Base-by-base conservation (phyloP, 257 asterid genomes). In the Lycium barbarum region DNA sequence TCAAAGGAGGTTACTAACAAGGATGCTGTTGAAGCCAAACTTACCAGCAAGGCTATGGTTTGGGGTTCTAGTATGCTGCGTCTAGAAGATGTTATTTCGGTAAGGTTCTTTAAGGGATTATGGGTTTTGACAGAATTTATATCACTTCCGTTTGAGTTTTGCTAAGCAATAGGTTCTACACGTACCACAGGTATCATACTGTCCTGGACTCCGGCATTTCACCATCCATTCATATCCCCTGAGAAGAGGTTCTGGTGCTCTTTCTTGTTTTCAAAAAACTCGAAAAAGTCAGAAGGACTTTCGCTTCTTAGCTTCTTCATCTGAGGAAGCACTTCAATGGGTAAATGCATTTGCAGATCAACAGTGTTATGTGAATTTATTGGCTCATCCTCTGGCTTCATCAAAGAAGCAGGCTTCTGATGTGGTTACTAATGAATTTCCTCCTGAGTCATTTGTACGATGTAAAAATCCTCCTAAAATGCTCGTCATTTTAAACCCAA, bases 311-410 rank as follows among this genome's bases (percentile, higher is more conserved):
- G 94, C 98, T 84, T 82, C 95, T 87, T 92, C 95, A 54, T 66
- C 97, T 5, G 98, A 95, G 12, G 99, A 95, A 83, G 98, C 98
- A 73, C 89, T 97, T 89, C 96, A 84, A 67, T 97, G 99, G 99
- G 98, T 97, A 84, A 92, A 93, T 87, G 94, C 96, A 67, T 97
- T 97, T 90, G 98, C 98, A 68, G 99, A 97, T 88, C 99, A 94
- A 84, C 98, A 95, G 92, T 95, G 98, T 91, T 94, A 88, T 92
- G 95, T 97, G 83, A 97, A 97, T 89, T 93, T 93, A 79, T 87
- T 93, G 90, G 95, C 98, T 86, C 99, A 97, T 89, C 99, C 99
- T 63, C 88, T 95, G 91, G 93, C 92, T 83, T 86, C 97, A 81
- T 86, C 87, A 22, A 93, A 90, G 90, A 97, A 95, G 90, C 94